These are phyloP conservation scores for Blastocystis sp. DNA, from an alignment of 352 stramenopile species.

Conservation along the genomic window DNA sequence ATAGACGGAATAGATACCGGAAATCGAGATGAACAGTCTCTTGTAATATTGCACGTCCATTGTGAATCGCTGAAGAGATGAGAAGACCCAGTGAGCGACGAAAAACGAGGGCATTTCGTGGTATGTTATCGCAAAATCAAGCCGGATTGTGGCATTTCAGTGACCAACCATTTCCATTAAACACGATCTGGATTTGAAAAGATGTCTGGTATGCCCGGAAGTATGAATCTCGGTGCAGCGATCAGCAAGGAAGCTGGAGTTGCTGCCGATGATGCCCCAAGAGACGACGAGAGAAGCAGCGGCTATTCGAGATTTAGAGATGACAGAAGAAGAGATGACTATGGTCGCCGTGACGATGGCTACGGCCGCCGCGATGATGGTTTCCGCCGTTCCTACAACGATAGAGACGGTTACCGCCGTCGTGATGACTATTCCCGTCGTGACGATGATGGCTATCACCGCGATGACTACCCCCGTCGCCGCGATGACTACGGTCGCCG, in stretches of 20 bases:
- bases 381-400: background rate
- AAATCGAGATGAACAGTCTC: constrained; percentile 78
- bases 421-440: background rate
- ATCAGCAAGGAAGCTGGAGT: background rate
- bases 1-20: constrained; percentile 84
- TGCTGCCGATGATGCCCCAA: background rate
- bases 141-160: background rate
- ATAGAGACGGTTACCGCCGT: background rate
- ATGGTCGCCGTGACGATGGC: background rate
- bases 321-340: background rate
- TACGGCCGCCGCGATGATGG: background rate
- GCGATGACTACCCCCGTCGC: background rate
- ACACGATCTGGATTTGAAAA: background rate
- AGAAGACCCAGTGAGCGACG: background rate
- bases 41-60: constrained; percentile 63
- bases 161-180: constrained; percentile 17
- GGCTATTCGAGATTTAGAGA: background rate
- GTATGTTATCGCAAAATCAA: background rate
- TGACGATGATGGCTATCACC: background rate
- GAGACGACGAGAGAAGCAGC: background rate
- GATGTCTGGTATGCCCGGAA: constrained; percentile 37
- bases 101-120: background rate
- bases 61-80: background rate
- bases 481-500: background rate
- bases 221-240: background rate